Evolutionary conservation across 2,329 filamentous ascomycete species (phyloP).

Genomic region (Aspergillus bombycis): DNA sequence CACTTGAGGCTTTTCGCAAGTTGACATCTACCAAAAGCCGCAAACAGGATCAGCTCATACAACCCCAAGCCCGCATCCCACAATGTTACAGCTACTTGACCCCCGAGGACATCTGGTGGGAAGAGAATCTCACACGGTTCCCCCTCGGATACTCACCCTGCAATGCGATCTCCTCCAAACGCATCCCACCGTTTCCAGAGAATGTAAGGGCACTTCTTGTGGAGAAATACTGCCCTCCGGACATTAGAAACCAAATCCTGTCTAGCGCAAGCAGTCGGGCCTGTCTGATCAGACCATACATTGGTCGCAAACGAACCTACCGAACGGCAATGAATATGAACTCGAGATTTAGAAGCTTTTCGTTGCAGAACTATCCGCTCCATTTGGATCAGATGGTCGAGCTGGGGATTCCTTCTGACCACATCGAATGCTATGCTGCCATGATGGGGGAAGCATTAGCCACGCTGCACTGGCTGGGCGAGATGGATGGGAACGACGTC

Average conservation of each 20-base stretch:
- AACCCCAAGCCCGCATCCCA: conserved; percentile 26
- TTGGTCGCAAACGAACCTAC: background rate
- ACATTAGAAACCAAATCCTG: conserved; percentile 29
- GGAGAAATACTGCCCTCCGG: conserved; percentile 35
- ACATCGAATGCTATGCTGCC: conserved; percentile 39
- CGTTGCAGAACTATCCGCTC: conserved; percentile 54
- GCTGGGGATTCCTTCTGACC: conserved; percentile 37
- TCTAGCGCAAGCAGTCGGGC: conserved; percentile 35
- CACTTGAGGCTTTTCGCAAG: conserved; percentile 20
- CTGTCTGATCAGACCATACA: background rate
- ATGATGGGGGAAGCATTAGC: conserved; percentile 57
- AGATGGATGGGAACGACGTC: conserved; percentile 57
- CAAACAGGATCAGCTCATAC: background rate
- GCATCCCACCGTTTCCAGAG: conserved; percentile 37
- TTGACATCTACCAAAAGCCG: background rate
- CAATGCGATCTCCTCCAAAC: conserved; percentile 39
- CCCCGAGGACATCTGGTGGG: conserved; percentile 33
- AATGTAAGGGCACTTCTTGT: conserved; percentile 34
- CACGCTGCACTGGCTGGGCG: conserved; percentile 53
- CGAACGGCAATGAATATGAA: background rate
- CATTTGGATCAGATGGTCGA: conserved; percentile 55
- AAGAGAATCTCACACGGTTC: conserved; percentile 27
- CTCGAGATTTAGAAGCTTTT: conserved; percentile 34
- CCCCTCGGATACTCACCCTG: conserved; percentile 34
- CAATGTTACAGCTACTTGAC: conserved; percentile 29